Evolutionary conservation across 495 filamentous ascomycete genomes (phyloP), one percentile per base, ranked within the genome.

Genomic region (Acidomyces sp.): DNA sequence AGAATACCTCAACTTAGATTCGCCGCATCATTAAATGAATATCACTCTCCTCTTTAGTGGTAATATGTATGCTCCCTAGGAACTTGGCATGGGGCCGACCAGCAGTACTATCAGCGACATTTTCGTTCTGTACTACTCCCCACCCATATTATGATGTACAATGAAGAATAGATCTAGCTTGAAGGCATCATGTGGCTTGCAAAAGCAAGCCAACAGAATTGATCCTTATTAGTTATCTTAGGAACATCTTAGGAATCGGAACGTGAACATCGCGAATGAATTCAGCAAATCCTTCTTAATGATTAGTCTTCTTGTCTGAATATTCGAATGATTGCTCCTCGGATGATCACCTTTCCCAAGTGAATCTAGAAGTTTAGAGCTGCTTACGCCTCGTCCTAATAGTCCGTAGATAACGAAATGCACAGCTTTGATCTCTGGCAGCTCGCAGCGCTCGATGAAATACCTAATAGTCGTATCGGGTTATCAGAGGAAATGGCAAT

Each of bases 321-420:
- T n/a, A n/a, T n/a, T n/a, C n/a, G n/a, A n/a, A n/a, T n/a, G n/a
- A n/a, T n/a, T n/a, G n/a, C n/a, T n/a, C n/a, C n/a, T n/a, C n/a
- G n/a, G n/a, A n/a, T n/a, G n/a, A n/a, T n/a, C 37, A n/a, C 38
- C 38, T 15, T 41, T 61, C 10, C 54, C 58, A n/a, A 59, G 39
- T 13, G 38, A 29, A 33, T 61, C 58, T 12, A 59, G 31, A 12
- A 42, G 39, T 9, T 34, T 53, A 7, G 41, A 48, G 35, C 52
- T 54, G 33, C 38, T 51, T 5, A 60, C 51, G 1, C 58, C 58
- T 20, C 55, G 26, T 19, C 51, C 52, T 3, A 62, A 39, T 21
- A 41, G 46, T 6, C 55, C 53, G 38, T 58, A 58, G 1, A 58
- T 29, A 4, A 59, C 45, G 24, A 57, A 60, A 38, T 62, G 58